phyloP scores from a whole-genome alignment of 305 asterid species.

The Fraxinus sp. region DNA sequence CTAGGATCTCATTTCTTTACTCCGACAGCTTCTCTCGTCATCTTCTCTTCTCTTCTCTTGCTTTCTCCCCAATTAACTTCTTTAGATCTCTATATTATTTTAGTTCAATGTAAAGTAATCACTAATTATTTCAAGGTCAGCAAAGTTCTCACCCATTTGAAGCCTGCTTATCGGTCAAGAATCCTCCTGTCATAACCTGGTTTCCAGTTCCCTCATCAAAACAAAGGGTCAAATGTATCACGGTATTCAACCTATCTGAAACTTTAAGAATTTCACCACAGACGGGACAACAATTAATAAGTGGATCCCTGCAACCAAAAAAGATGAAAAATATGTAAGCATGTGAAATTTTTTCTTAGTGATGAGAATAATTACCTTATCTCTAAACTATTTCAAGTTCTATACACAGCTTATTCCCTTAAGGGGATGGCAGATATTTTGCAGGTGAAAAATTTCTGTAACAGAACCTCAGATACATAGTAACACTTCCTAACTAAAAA shows the following conservation, averaged over 20 bases:
- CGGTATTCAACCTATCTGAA: slow-evolving; percentile 67
- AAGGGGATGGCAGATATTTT: not conserved
- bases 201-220: slow-evolving; percentile 98
- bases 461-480: slow-evolving; percentile 8
- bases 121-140: slow-evolving; percentile 13
- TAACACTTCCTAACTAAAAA: slow-evolving; percentile 1
- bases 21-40: not conserved
- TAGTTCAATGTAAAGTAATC: slow-evolving; percentile 23
- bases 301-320: slow-evolving; percentile 68
- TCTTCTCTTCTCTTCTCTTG: not conserved
- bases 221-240: slow-evolving; percentile 92
- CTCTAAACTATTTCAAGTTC: not conserved
- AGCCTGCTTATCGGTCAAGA: slow-evolving; percentile 97
- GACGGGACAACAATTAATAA: slow-evolving; percentile 92
- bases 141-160: slow-evolving; percentile 73
- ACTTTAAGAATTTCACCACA: slow-evolving; percentile 85
- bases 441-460: not conserved
- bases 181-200: slow-evolving; percentile 97
- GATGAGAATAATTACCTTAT: not conserved
- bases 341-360: slow-evolving; percentile 4
- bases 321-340: slow-evolving; percentile 20
- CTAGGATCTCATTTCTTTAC: slow-evolving; percentile 21
- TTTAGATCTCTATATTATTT: not conserved
- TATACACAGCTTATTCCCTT: not conserved
- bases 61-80: not conserved